Evolutionary conservation across 1,284 basidiomycete genomes (phyloP), one percentile per base, ranked within the genome.

Genomic region (Paramarasmius palmivorus): DNA sequence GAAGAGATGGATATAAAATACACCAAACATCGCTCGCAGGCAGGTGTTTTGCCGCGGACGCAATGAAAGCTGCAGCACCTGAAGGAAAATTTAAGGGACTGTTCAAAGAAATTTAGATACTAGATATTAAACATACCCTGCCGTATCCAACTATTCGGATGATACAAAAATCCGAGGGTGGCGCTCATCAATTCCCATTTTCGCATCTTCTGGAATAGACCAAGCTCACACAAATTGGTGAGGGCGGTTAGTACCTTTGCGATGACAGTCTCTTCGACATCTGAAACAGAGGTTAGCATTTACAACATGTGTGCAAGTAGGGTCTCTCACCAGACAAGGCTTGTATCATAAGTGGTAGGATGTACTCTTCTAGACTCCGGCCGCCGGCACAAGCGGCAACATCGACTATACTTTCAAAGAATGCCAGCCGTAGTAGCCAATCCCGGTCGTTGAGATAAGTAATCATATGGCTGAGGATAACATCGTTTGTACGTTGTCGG

Each of bases 371-470:
- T 59, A 93, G 66, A 64, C 92, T 94, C 53, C 87, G 75, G 19
- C 90, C 88, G 0, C 94, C 94, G 3, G 94, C 92, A 71, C 93
- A 95, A 0, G 90, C 91, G 5, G 94, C 96, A 2, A 99, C 93
- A 56, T 93, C 93, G 7, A 97, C 92, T 23, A 98, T 93, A 57
- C 92, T 92, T 66, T 97, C 94, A 64, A 98, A 98, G 68, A 99
- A 98, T 0, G 93, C 92, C 59, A 88, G 83, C 1, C 97, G 81
- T 41, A 99, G 73, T 20, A 91, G 72, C 95, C 96, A 98, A 65
- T 97, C 93, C 9, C 92, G 78, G 63, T 98, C 95, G 65, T 99
- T 99, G 61, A 99, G 80, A 65, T 98, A 99, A 0, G 97, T 99
- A 68, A 99, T 95, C 88, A 99, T 96, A 68, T 99, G 95, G 61